Conservation (phyloP, 805 yeast species). For the Saccharomycopsis sp. region DNA sequence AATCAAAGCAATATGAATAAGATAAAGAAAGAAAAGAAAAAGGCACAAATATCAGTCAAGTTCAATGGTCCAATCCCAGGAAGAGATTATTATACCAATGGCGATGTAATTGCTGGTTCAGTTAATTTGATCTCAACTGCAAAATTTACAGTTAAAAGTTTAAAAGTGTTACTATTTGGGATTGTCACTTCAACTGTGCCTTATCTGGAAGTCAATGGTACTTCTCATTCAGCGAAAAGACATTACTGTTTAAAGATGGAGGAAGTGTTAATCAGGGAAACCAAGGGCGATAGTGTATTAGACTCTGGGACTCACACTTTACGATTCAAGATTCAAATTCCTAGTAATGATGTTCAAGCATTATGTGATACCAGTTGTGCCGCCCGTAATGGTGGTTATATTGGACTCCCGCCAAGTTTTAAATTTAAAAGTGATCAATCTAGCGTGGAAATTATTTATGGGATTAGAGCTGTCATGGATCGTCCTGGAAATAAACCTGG, state of each 20-base stretch:
- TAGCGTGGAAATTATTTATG: slow-evolving; percentile 10
- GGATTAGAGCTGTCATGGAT: slow-evolving; percentile 16
- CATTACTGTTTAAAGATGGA: slow-evolving; percentile 12
- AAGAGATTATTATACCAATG: slow-evolving; percentile 13
- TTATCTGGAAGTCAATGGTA: slow-evolving; percentile 1
- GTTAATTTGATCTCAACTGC: not conserved
- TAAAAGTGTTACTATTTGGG: slow-evolving; percentile 12
- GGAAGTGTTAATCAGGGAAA: not conserved
- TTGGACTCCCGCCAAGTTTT: slow-evolving; percentile 13
- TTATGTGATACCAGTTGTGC: slow-evolving; percentile 6
- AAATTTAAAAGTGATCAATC: slow-evolving; percentile 4
- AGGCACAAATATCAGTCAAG: not conserved
- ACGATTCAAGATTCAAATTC: slow-evolving; percentile 5
- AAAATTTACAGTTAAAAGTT: slow-evolving; percentile 1
- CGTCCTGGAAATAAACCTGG: slow-evolving; percentile 1
- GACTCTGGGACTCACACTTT: slow-evolving; percentile 7
- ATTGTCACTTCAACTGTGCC: slow-evolving; percentile 5
- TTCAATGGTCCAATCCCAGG: slow-evolving; percentile 8
- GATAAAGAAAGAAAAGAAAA: slow-evolving; percentile 6
- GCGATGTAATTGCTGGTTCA: slow-evolving; percentile 13
- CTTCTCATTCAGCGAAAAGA: slow-evolving; percentile 5
- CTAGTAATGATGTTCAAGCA: slow-evolving; percentile 7
- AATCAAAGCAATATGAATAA: not conserved
- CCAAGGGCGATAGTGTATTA: not conserved
- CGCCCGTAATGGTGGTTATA: not conserved